Percentiles rank a stretch among this genome's conserved stretches.
phyloP scores from a whole-genome alignment of 139 green algal species.

The Protoeuglena noctilucae region DNA sequence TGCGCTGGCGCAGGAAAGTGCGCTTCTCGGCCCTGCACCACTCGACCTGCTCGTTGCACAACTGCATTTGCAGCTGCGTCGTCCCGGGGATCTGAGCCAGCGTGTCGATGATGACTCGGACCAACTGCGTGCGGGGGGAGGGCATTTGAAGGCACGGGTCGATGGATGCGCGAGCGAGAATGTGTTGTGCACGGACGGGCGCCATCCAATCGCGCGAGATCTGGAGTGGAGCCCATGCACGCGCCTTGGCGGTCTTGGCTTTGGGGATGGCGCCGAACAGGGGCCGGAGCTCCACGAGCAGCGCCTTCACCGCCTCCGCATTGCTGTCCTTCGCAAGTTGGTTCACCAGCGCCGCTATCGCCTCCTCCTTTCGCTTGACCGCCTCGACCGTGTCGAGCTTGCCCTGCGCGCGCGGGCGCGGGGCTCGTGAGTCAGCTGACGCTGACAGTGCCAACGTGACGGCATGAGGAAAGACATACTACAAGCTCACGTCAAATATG shows the following conservation, averaged over 20 bases:
- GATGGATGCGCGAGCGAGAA: no score
- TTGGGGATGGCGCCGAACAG: conserved; percentile 84
- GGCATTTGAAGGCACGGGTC: no score
- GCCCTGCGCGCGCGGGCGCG: no score
- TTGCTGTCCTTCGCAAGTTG: conserved; percentile 51
- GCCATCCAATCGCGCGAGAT: no score
- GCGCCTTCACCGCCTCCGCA: conserved; percentile 36
- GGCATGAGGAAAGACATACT: no score
- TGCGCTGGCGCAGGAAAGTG: conserved; percentile 88
- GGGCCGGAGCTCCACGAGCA: conserved; percentile 69
- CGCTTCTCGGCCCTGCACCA: conserved; percentile 88
- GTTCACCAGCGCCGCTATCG: conserved; percentile 42
- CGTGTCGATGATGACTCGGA: conserved; percentile 81
- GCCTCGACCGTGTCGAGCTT: no score
- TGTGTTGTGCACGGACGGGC: no score
- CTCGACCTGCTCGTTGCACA: conserved; percentile 86
- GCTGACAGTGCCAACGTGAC: no score
- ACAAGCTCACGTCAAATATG: no score
- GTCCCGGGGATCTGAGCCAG: conserved; percentile 75
- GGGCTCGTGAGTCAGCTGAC: no score
- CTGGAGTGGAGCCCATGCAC: no score
- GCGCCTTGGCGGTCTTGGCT: conserved; percentile 97
- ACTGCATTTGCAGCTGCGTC: conserved; percentile 64
- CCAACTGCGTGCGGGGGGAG: no score
- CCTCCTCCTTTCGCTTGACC: conserved; percentile 65